Conservation (phyloP, 352 stramenopile species). For the Phytophthora colocasiae region DNA sequence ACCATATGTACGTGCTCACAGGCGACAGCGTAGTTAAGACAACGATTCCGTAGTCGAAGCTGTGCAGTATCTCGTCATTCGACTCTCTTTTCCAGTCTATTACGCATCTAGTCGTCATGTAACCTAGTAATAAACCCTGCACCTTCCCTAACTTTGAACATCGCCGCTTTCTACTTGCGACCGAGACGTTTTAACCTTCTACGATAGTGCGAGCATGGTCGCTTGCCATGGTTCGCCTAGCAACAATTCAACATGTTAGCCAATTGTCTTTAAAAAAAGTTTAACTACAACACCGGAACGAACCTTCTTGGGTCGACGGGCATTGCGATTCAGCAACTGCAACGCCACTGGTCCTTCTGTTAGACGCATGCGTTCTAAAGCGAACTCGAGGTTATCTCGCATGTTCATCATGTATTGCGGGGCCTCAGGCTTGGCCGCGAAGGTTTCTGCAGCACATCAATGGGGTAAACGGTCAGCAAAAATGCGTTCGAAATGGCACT, state of each 20-base stretch:
- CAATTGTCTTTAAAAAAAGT: background rate
- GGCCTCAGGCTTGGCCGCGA: constrained; percentile 25
- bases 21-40: constrained; percentile 59
- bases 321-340: constrained; percentile 57
- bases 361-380: constrained; percentile 63
- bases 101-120: constrained; percentile 25
- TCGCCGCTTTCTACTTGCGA: constrained; percentile 24
- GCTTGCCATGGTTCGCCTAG: constrained; percentile 61
- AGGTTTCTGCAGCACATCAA: constrained; percentile 24
- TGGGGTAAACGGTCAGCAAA: constrained; percentile 5
- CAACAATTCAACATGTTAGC: background rate
- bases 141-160: background rate
- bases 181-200: constrained; percentile 54
- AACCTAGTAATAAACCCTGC: constrained; percentile 19
- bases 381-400: constrained; percentile 63
- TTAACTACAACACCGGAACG: constrained; percentile 7
- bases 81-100: constrained; percentile 1
- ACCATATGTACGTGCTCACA: constrained; percentile 70
- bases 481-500: background rate
- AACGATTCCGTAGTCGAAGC: constrained; percentile 11
- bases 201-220: constrained; percentile 59
- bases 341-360: constrained; percentile 41
- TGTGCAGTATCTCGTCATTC: too few relatives aligned
- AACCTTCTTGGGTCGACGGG: constrained; percentile 56
- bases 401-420: constrained; percentile 64